Percentiles rank a stretch among this genome's conserved stretches.
These are phyloP conservation scores for Microbotryomycetes sp. DNA, from an alignment of 1,284 basidiomycete species.

Conservation along the genomic window DNA sequence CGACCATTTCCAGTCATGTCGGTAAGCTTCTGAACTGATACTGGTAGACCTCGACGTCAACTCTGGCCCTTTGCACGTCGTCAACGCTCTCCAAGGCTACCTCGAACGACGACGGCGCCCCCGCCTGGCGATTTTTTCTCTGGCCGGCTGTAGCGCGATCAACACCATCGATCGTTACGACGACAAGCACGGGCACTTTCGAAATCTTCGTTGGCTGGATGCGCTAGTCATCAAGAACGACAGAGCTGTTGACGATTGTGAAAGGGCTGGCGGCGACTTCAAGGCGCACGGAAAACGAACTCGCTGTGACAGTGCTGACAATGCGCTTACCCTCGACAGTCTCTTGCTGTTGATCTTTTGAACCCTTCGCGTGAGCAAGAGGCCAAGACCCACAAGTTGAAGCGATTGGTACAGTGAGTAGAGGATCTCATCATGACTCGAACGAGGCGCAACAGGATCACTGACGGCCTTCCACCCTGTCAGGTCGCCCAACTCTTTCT, in stretches of 20 bases:
- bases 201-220: too few species aligned
- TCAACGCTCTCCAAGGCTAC: too few species aligned
- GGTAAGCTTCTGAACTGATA: not conserved
- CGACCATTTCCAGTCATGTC: not conserved
- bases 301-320: too few species aligned
- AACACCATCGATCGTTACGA: not conserved
- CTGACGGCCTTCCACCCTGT: not conserved
- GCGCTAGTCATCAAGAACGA: too few species aligned
- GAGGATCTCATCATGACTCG: not conserved
- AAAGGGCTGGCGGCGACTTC: too few species aligned
- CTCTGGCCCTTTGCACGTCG: too few species aligned
- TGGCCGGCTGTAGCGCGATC: not conserved
- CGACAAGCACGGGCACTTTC: too few species aligned
- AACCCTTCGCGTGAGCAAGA: constrained; percentile 87
- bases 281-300: too few species aligned
- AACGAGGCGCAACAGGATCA: not conserved
- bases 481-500: constrained; percentile 79
- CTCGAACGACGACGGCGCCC: not conserved
- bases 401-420: constrained; percentile 84
- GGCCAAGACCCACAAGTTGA: constrained; percentile 83
- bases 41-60: too few species aligned
- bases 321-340: constrained; percentile 53
- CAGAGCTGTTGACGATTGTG: too few species aligned
- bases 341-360: constrained; percentile 97
- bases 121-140: not conserved